Evolutionary conservation across 176 grass and related monocot genomes (phyloP).

Genomic region (Ampelocalamus luodianensis): DNA sequence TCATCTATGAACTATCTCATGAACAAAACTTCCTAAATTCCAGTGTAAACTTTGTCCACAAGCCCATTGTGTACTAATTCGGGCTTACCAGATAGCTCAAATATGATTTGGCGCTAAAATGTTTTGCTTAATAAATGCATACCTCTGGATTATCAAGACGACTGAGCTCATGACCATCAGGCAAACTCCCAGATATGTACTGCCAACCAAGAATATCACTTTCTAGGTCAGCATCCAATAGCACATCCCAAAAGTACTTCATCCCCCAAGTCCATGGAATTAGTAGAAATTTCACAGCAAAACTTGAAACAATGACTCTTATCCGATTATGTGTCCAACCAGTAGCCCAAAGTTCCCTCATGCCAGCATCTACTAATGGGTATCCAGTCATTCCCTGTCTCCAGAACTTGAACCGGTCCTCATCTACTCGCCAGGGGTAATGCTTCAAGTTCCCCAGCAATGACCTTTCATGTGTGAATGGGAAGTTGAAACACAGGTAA

Average conservation of each 20-base stretch:
- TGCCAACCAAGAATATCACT: slow-evolving; percentile 98
- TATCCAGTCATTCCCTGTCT: slow-evolving; percentile 92
- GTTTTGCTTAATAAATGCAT: slow-evolving; percentile 38
- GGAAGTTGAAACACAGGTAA: slow-evolving; percentile 96
- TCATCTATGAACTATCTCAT: slow-evolving; percentile 35
- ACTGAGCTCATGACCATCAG: slow-evolving; percentile 92
- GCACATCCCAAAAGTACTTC: slow-evolving; percentile 97
- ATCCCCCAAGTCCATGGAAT: slow-evolving; percentile 96
- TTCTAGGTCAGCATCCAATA: slow-evolving; percentile 92
- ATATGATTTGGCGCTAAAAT: slow-evolving; percentile 29
- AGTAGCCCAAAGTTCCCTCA: slow-evolving; percentile 98
- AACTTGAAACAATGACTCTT: slow-evolving; percentile 82
- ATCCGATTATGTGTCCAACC: slow-evolving; percentile 91
- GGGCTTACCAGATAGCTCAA: slow-evolving; percentile 22
- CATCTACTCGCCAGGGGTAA: slow-evolving; percentile 79
- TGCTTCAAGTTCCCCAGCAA: slow-evolving; percentile 83
- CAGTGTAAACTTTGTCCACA: not conserved
- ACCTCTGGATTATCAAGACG: slow-evolving; percentile 91
- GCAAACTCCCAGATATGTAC: slow-evolving; percentile 92
- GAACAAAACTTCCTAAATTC: slow-evolving; percentile 21
- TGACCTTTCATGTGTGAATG: slow-evolving; percentile 83
- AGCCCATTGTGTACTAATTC: not conserved
- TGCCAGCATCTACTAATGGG: slow-evolving; percentile 94
- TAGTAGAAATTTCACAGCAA: slow-evolving; percentile 83
- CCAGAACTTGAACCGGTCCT: slow-evolving; percentile 82